Percentiles rank a stretch among this genome's conserved stretches.
Conservation (phyloP, 1,139 yeast species). For the Suhomyces ambrosiae region DNA sequence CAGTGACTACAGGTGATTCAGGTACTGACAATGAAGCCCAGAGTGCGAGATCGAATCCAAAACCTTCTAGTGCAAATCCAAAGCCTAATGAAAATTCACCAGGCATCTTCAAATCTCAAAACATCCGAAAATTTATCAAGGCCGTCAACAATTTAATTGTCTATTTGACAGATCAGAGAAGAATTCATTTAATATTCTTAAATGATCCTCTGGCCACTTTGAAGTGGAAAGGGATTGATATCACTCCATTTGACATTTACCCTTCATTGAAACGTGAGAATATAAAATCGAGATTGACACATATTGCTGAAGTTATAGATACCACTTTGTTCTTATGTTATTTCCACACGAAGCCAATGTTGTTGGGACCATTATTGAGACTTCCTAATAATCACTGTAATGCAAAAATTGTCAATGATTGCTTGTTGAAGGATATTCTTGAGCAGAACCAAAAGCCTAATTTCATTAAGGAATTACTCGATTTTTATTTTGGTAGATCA, state of each 20-base stretch:
- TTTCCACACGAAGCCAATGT: conserved; percentile 61
- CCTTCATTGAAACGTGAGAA: conserved; percentile 20
- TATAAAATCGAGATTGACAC: conserved; percentile 19
- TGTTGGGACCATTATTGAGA: conserved; percentile 82
- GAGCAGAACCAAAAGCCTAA: conserved; percentile 37
- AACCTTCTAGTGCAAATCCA: conserved; percentile 6
- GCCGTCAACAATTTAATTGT: conserved; percentile 58
- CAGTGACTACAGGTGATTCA: conserved; percentile 27
- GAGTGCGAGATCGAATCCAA: not conserved
- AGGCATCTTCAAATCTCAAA: conserved; percentile 23
- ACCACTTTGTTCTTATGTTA: conserved; percentile 80
- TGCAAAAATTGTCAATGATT: conserved; percentile 58
- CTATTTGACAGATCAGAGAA: conserved; percentile 56
- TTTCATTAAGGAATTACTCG: conserved; percentile 70
- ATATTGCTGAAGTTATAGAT: conserved; percentile 61
- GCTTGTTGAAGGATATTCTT: conserved; percentile 41
- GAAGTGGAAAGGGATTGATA: conserved; percentile 48
- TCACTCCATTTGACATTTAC: conserved; percentile 45
- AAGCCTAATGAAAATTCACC: conserved; percentile 2
- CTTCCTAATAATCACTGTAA: conserved; percentile 74
- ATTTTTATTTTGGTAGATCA: conserved; percentile 68
- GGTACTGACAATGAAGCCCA: conserved; percentile 29
- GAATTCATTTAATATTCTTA: conserved; percentile 46
- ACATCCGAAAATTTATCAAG: conserved; percentile 33
- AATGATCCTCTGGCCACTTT: conserved; percentile 35